Conservation (phyloP, 2,329 filamentous ascomycete species). For the Raffaelea ambrosiae region DNA sequence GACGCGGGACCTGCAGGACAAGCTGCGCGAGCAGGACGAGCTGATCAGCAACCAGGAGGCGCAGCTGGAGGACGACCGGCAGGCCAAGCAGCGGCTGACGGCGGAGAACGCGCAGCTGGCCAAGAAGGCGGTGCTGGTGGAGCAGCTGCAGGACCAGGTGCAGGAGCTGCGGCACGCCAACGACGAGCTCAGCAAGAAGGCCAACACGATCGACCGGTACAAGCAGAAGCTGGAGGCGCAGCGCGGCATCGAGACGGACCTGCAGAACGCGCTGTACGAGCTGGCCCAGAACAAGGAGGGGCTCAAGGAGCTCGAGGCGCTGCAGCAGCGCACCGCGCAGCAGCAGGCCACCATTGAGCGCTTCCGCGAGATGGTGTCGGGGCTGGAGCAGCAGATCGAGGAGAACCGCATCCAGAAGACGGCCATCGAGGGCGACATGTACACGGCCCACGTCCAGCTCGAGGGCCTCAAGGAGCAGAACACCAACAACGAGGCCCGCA, state of each 20-base stretch:
- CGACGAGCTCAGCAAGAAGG: constrained; percentile 51
- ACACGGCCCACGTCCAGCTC: constrained; percentile 29
- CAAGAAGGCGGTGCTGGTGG: constrained; percentile 36
- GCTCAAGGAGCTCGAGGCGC: constrained; percentile 24
- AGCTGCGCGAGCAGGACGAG: constrained; percentile 58
- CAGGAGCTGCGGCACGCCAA: constrained; percentile 51
- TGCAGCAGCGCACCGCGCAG: constrained; percentile 21
- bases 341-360: constrained; percentile 17
- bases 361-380: constrained; percentile 18
- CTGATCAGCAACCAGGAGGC: constrained; percentile 64
- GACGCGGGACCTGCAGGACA: constrained; percentile 45
- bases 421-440: constrained; percentile 36
- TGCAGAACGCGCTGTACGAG: constrained; percentile 46
- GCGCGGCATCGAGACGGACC: constrained; percentile 46
- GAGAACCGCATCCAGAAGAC: constrained; percentile 33
- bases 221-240: constrained; percentile 54
- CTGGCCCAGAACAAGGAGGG: constrained; percentile 44
- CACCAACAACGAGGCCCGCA: constrained; percentile 40
- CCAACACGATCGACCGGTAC: constrained; percentile 54
- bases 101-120: constrained; percentile 40
- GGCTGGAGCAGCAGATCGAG: constrained; percentile 24
- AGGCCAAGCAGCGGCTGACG: constrained; percentile 34
- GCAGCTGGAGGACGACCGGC: constrained; percentile 46
- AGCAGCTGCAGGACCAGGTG: constrained; percentile 49
- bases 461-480: constrained; percentile 32